Evolutionary conservation across 352 stramenopile species (phyloP).

Genomic region (Lagenidium sp.): DNA sequence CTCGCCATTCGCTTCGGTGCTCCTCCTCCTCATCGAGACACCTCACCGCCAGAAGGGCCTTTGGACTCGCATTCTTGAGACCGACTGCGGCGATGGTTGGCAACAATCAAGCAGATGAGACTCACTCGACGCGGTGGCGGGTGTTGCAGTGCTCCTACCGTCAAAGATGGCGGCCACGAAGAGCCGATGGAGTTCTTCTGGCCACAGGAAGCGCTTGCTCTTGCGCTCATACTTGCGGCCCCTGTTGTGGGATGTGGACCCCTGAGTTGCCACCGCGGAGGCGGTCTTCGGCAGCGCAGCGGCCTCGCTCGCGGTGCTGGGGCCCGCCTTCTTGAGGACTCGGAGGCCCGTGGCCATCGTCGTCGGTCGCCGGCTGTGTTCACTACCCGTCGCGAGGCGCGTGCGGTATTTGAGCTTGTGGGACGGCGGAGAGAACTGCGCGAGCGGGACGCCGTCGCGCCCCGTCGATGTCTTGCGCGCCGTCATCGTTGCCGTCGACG

Average conservation of each 20-base stretch:
- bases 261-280: too few relatives aligned
- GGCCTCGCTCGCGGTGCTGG: conserved; percentile 40
- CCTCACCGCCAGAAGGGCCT: conserved; percentile 50
- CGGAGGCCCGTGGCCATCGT: conserved; percentile 11
- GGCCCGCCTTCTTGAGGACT: conserved; percentile 14
- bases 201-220: conserved; percentile 84
- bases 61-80: conserved; percentile 82
- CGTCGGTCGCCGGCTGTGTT: neutral
- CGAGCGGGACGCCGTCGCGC: conserved; percentile 2
- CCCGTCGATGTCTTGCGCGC: neutral
- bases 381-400: conserved; percentile 5
- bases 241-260: conserved; percentile 1
- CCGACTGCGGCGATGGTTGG: conserved; percentile 30
- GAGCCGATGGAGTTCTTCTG: conserved; percentile 80
- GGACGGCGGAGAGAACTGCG: conserved; percentile 2
- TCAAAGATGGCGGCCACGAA: conserved; percentile 87
- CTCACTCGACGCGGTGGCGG: too few relatives aligned
- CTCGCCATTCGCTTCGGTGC: too few relatives aligned
- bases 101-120: neutral
- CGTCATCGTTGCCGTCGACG: neutral
- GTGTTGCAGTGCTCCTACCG: conserved; percentile 23
- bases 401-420: conserved; percentile 18
- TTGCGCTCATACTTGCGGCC: conserved; percentile 86
- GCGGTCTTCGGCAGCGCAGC: neutral
- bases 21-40: neutral